Conservation (phyloP, 2,329 filamentous ascomycete genomes). For the Talaromyces pinophilus region DNA sequence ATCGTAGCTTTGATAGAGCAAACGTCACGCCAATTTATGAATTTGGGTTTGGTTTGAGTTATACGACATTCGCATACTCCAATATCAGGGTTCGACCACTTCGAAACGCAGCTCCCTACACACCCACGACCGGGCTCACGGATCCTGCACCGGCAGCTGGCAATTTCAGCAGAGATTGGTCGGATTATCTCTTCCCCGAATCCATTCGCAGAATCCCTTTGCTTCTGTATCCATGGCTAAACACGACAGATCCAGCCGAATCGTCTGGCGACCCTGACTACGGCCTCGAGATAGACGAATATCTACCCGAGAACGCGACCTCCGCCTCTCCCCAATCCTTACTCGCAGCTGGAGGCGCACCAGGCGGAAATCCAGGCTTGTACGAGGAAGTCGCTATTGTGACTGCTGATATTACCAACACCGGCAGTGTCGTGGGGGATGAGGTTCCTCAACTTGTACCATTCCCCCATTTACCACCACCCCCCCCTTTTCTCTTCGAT, state of each 20-base stretch:
- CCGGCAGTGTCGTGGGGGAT: conserved; percentile 50
- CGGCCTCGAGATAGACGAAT: conserved; percentile 50
- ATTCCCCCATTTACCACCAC: conserved; percentile 10
- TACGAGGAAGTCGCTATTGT: conserved; percentile 55
- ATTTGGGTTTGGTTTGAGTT: conserved; percentile 63
- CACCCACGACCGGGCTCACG: conserved; percentile 55
- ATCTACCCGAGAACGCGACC: conserved; percentile 52
- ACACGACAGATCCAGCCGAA: conserved; percentile 57
- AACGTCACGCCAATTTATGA: conserved; percentile 61
- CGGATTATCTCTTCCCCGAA: conserved; percentile 58
- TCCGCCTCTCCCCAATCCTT: conserved; percentile 58
- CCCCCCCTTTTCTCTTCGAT: conserved; percentile 28
- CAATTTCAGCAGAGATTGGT: conserved; percentile 42
- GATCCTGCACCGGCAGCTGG: conserved; percentile 53
- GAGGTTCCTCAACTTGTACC: conserved; percentile 56
- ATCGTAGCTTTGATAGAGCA: conserved; percentile 55
- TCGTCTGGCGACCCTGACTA: conserved; percentile 58
- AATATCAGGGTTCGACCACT: conserved; percentile 54
- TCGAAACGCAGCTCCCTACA: conserved; percentile 50
- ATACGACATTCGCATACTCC: conserved; percentile 63
- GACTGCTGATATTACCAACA: conserved; percentile 54
- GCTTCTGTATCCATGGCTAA: conserved; percentile 67
- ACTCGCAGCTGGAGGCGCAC: conserved; percentile 58
- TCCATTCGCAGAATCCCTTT: conserved; percentile 51
- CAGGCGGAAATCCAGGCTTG: conserved; percentile 60